Conservation (phyloP, 768 basidiomycete genomes). For the Agrocybe praecox region DNA sequence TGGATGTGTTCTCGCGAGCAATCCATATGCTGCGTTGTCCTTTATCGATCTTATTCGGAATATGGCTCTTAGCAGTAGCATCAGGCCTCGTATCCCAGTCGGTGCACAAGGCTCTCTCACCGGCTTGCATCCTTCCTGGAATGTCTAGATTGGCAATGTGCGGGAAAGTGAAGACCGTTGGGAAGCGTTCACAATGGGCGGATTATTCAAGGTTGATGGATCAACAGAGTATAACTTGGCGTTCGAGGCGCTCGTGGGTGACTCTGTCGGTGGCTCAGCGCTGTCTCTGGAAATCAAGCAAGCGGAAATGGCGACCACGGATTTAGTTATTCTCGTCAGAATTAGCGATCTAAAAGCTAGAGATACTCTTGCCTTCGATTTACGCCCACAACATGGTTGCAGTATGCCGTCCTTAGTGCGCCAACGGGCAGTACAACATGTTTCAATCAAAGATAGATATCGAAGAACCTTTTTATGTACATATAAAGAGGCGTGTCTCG, state of each 20-base stretch:
- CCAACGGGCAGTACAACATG: no score
- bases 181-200: slow-evolving; percentile 41
- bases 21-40: slow-evolving; percentile 56
- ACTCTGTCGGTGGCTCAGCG: slow-evolving; percentile 57
- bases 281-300: slow-evolving; percentile 72
- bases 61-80: slow-evolving; percentile 53
- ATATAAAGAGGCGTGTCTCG: no score
- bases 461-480: no score
- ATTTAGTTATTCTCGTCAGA: slow-evolving; percentile 64
- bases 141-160: slow-evolving; percentile 54
- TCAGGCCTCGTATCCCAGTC: slow-evolving; percentile 42
- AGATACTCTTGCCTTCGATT: slow-evolving; percentile 48
- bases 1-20: slow-evolving; percentile 50
- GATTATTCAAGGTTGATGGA: slow-evolving; percentile 66
- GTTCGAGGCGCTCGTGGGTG: slow-evolving; percentile 64
- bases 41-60: slow-evolving; percentile 52
- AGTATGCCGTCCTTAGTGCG: background rate
- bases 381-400: background rate
- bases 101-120: slow-evolving; percentile 50
- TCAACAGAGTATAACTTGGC: slow-evolving; percentile 60
- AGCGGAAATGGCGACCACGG: slow-evolving; percentile 75
- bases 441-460: no score
- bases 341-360: slow-evolving; percentile 63
- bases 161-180: slow-evolving; percentile 11
- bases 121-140: slow-evolving; percentile 65